phyloP scores from a whole-genome alignment of 129 eudicot species.

The Rutidosis leptorrhynchoides region DNA sequence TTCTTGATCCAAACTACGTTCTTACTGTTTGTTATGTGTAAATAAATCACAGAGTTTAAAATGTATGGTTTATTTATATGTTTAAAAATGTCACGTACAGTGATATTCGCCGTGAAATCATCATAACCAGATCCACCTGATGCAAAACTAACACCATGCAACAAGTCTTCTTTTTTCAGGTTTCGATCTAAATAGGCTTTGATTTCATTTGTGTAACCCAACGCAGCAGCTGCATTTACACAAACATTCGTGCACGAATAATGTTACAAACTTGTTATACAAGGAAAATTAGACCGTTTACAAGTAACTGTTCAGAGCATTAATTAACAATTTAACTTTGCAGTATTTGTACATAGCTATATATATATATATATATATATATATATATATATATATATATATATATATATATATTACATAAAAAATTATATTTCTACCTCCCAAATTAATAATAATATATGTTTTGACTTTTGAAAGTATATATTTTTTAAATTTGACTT shows the following conservation, averaged over 20 bases:
- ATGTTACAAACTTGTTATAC: background rate
- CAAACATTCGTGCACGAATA: background rate
- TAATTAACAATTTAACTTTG: background rate
- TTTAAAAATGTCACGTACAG: constrained; percentile 33
- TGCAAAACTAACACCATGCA: constrained; percentile 74
- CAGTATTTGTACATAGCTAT: background rate
- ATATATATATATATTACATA: too few relatives aligned
- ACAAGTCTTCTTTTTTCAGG: constrained; percentile 36
- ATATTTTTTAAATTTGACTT: too few relatives aligned
- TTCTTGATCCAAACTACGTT: background rate
- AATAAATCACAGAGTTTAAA: too few relatives aligned
- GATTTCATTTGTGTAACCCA: constrained; percentile 40
- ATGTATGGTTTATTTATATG: background rate
- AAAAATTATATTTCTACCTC: too few relatives aligned
- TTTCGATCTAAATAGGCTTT: constrained; percentile 46
- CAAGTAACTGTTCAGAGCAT: background rate
- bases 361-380: too few relatives aligned
- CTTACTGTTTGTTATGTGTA: background rate
- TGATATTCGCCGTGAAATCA: constrained; percentile 52
- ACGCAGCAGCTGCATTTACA: constrained; percentile 39
- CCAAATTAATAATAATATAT: too few relatives aligned
- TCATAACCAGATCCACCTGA: constrained; percentile 71
- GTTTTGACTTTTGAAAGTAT: too few relatives aligned
- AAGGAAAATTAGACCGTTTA: background rate
- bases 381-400: too few relatives aligned